A percentile compares a stretch with the other conserved stretches of the same genome.
Conservation (phyloP, 257 asterid species). For the Petunia secreta region DNA sequence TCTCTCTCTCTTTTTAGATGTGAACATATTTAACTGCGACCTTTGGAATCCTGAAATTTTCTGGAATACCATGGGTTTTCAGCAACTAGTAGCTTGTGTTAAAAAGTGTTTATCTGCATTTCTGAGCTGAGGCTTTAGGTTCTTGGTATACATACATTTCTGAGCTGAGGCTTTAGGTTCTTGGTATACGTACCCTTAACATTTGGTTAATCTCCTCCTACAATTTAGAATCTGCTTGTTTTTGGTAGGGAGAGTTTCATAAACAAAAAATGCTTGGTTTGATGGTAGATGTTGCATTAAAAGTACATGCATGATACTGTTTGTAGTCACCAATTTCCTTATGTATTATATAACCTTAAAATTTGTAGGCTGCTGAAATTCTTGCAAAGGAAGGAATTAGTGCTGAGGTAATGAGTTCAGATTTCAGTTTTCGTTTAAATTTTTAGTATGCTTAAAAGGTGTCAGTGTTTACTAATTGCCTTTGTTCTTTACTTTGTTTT, state of each 20-base stretch:
- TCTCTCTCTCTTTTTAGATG: too few species aligned
- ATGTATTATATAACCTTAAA: constrained; percentile 11
- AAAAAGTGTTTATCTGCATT: too few species aligned
- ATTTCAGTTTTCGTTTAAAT: background rate
- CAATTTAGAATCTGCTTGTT: background rate
- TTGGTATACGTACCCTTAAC: background rate
- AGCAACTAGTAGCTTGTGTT: too few species aligned
- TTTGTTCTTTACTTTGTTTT: background rate
- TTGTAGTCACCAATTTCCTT: background rate
- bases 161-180: constrained; percentile 18
- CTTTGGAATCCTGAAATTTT: too few species aligned
- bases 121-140: too few species aligned
- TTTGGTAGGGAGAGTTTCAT: background rate
- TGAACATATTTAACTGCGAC: too few species aligned
- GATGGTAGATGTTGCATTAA: background rate
- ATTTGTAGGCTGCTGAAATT: constrained; percentile 75
- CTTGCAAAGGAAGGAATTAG: constrained; percentile 75
- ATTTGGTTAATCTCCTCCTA: background rate
- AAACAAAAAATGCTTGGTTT: constrained; percentile 13
- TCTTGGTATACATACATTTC: background rate
- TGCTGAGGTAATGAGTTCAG: constrained; percentile 62
- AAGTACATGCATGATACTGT: too few species aligned
- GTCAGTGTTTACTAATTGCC: too few species aligned
- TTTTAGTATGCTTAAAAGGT: background rate
- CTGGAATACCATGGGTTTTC: too few species aligned